phyloP scores from a whole-genome alignment of 169 alveolate genomes.

The Cryptosporidium baileyi region DNA sequence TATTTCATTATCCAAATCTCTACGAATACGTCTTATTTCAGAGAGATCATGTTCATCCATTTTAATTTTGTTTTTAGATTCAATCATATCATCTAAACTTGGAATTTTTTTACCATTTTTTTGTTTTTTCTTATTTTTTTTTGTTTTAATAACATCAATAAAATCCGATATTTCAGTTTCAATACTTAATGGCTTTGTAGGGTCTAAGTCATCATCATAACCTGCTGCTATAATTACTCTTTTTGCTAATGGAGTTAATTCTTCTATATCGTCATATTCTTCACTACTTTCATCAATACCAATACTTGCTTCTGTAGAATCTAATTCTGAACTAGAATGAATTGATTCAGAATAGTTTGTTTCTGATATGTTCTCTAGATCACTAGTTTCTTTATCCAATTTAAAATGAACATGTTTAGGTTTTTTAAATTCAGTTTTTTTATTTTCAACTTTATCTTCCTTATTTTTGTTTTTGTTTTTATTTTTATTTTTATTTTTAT shows the following conservation, averaged over 20 bases:
- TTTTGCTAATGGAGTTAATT: constrained; percentile 12
- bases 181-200: constrained; percentile 3
- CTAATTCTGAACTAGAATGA: not conserved
- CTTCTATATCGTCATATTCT: not conserved
- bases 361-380: not conserved
- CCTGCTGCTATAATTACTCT: constrained; percentile 27
- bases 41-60: constrained; percentile 48
- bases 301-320: not conserved
- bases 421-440: not conserved
- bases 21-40: constrained; percentile 50
- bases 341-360: not conserved
- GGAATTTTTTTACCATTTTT: not conserved
- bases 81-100: constrained; percentile 38
- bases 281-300: not conserved
- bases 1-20: constrained; percentile 26
- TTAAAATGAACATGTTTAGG: not conserved
- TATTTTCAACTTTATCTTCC: not conserved
- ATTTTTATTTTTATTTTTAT: not conserved
- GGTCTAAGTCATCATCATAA: constrained; percentile 56
- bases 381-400: not conserved
- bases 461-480: not conserved
- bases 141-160: not conserved
- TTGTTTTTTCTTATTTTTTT: not conserved
- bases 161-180: constrained; percentile 24
- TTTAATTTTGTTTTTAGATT: not conserved